These are phyloP conservation scores for Cryptomeria japonica DNA, from an alignment of 75 land plant genomes.

Conservation along the genomic window DNA sequence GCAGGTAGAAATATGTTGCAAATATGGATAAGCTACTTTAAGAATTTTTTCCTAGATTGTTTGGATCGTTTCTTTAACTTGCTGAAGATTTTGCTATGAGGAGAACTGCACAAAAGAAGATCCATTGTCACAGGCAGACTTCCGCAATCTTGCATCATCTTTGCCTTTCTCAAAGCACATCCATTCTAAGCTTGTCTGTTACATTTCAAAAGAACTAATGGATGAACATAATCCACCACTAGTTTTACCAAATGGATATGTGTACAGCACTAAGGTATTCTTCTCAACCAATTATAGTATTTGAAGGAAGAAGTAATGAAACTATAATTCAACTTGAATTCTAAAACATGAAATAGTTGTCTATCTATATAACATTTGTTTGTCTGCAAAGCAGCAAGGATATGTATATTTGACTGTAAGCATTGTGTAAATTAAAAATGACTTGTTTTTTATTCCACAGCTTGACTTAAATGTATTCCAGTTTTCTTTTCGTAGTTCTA, in stretches of 20 bases:
- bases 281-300: neutral
- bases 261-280: conserved; percentile 86
- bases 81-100: conserved; percentile 81
- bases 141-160: conserved; percentile 78
- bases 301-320: neutral
- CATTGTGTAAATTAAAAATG: neutral
- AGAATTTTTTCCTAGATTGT: neutral
- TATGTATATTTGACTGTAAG: neutral
- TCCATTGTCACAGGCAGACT: conserved; percentile 85
- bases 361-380: neutral
- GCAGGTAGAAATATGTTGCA: neutral
- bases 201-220: conserved; percentile 94
- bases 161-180: conserved; percentile 96
- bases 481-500: neutral
- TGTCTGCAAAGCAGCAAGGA: neutral
- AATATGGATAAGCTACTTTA: neutral
- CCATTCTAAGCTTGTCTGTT: conserved; percentile 96
- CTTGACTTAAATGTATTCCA: neutral
- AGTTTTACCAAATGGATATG: conserved; percentile 96
- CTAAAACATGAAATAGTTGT: neutral
- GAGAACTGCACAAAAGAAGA: conserved; percentile 93
- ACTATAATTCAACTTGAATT: neutral
- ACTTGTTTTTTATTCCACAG: neutral
- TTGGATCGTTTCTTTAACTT: conserved; percentile 16
- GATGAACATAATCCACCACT: conserved; percentile 95